phyloP scores from a whole-genome alignment of 2,329 filamentous ascomycete genomes.

The Arthroderma uncinatum region DNA sequence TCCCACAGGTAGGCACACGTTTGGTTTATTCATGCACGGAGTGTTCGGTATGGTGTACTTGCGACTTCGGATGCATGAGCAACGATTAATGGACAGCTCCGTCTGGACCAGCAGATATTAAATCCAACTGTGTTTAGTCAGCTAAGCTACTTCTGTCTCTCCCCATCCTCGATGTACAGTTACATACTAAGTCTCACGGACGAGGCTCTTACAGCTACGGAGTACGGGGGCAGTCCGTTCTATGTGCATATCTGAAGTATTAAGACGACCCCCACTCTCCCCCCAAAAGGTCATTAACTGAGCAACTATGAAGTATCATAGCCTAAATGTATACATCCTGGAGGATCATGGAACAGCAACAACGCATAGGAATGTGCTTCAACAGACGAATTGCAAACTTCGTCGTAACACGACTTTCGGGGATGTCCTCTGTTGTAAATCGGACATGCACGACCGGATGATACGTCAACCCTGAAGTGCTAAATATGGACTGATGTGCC shows the following conservation, averaged over 20 bases:
- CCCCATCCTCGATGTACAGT: background rate
- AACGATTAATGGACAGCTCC: too few relatives aligned
- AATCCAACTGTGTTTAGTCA: background rate
- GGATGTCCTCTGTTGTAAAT: too few relatives aligned
- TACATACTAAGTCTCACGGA: background rate
- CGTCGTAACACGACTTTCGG: background rate
- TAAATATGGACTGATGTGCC: too few relatives aligned
- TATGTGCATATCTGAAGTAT: background rate
- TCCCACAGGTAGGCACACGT: background rate
- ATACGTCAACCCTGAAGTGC: too few relatives aligned
- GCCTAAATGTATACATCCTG: background rate
- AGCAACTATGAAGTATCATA: background rate
- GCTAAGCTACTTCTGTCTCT: background rate
- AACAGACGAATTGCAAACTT: background rate
- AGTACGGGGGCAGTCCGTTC: background rate
- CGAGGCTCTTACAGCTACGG: constrained; percentile 2
- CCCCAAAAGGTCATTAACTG: background rate
- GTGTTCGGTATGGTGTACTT: too few relatives aligned
- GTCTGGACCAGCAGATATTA: too few relatives aligned
- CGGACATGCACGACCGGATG: too few relatives aligned
- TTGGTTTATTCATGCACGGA: background rate
- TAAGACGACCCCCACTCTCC: background rate
- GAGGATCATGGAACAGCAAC: background rate
- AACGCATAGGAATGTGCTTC: background rate
- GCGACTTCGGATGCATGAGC: too few relatives aligned